These are phyloP conservation scores for Arthrobotrys sinensis DNA, from an alignment of 2,329 filamentous ascomycete genomes.

Conservation along the genomic window DNA sequence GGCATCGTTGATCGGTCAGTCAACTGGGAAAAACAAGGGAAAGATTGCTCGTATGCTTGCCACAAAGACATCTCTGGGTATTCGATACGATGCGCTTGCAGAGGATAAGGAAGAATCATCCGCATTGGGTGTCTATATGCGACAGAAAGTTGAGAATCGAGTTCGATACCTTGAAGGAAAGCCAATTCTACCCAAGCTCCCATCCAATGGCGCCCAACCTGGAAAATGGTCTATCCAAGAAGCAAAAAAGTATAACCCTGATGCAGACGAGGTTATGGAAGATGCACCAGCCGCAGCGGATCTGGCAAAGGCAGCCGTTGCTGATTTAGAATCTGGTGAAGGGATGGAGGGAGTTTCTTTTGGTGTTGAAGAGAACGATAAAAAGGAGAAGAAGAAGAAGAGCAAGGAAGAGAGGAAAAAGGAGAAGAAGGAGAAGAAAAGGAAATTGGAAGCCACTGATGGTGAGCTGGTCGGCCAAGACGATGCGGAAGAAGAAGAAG, in stretches of 20 bases:
- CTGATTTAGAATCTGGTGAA: constrained; percentile 69
- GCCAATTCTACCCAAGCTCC: constrained; percentile 82
- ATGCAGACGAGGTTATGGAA: constrained; percentile 86
- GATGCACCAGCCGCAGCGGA: constrained; percentile 75
- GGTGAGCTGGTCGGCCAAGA: constrained; percentile 1
- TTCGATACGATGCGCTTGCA: constrained; percentile 90
- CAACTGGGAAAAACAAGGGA: constrained; percentile 98
- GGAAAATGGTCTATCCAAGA: constrained; percentile 94
- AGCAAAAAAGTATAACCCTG: constrained; percentile 91
- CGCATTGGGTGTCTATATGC: constrained; percentile 80
- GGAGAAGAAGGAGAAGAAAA: constrained; percentile 66
- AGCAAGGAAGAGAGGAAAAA: constrained; percentile 67
- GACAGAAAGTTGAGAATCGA: constrained; percentile 81
- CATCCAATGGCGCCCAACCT: constrained; percentile 80
- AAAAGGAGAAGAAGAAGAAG: constrained; percentile 60
- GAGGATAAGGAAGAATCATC: constrained; percentile 93
- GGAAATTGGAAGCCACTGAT: constrained; percentile 45
- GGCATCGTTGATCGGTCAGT: constrained; percentile 93
- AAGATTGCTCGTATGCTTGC: constrained; percentile 98
- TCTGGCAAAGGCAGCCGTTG: constrained; percentile 69
- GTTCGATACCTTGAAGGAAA: constrained; percentile 89
- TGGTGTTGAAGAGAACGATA: constrained; percentile 65
- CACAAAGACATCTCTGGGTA: constrained; percentile 91
- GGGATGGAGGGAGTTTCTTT: constrained; percentile 67
- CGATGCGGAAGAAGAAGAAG: constrained; percentile 6